These are phyloP conservation scores for Dioscorea dumetorum DNA, from an alignment of 106 monocot species.

Conservation along the genomic window DNA sequence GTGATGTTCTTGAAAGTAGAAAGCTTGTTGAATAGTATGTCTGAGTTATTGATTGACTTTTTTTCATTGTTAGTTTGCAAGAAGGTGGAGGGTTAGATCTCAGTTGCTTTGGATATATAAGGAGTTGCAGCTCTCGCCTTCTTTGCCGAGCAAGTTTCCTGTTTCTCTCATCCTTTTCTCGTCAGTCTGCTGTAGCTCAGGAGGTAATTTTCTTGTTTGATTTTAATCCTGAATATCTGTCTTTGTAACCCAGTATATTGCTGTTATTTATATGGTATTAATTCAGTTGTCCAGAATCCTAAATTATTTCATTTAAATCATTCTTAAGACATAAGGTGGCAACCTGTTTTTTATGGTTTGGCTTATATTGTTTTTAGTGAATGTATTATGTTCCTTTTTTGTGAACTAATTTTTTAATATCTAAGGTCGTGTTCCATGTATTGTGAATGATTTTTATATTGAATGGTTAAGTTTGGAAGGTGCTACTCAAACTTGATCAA, in stretches of 20 bases:
- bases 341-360: not conserved
- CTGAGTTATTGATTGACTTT: constrained; percentile 9
- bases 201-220: not conserved
- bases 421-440: too few species aligned
- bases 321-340: not conserved
- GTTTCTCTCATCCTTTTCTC: not conserved
- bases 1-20: constrained; percentile 5
- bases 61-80: constrained; percentile 10
- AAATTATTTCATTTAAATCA: not conserved
- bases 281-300: not conserved
- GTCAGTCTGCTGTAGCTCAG: not conserved
- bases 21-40: constrained; percentile 11
- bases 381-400: too few species aligned
- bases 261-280: not conserved
- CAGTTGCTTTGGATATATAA: constrained; percentile 11
- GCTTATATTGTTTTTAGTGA: too few species aligned
- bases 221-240: not conserved
- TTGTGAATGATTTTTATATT: too few species aligned
- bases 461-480: too few species aligned
- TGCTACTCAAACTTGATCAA: too few species aligned
- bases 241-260: not conserved
- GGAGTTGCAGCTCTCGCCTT: not conserved
- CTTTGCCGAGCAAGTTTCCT: not conserved
- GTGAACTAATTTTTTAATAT: too few species aligned
- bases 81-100: constrained; percentile 11